Base-by-base conservation (phyloP, 176 grass and related monocot genomes). In the Avena insularis region DNA sequence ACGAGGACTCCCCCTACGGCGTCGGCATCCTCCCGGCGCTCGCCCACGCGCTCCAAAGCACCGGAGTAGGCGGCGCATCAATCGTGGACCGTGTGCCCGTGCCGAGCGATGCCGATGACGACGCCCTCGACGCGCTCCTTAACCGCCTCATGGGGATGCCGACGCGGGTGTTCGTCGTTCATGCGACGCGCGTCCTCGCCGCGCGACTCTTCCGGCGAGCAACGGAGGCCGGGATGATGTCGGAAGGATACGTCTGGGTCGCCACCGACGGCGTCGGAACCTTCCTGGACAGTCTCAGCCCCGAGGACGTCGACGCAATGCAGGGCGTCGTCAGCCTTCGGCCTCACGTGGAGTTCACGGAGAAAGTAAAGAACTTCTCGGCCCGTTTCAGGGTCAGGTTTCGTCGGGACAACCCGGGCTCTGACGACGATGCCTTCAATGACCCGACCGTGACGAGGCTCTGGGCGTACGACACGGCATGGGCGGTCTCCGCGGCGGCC, bases 141-240 rank as follows among this genome's bases (percentile, higher is more conserved):
- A 49, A 73, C 83, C 25, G 40, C 13, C 65, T 94, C 83, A 87
- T 71, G 86, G 72, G 83, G 31, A 87, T 80, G 92, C 60, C 87
- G 12, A 97, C 92, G 35, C 90, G 90, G 35, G 94, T 97, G 68
- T 94, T 97, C 86, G 29, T 97, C 73, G 90, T 97, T 29, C 92
- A 97, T 13, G 15, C 15, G 51, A 3, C 15, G 51, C 15, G 15
- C 5, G 13, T 14, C 8, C 43, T 88, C 0, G 88, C 81, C 20
- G 8, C 31, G 20, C 47, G 92, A 21, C 19, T 97, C 49, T 94
- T 97, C 73, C 88, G 1, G 11, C 72, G 85, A 10, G 94, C 92
- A 3, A 55, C 54, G 33, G 3, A 3, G 3, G 69, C 69, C 23
- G 80, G 82, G 2, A 90, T 97, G 90, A 90, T 97, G 92, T 63